A percentile compares a stretch with the other conserved stretches of the same genome.
phyloP scores from a whole-genome alignment of 345 rosid species.

The Eucalyptus marginata region DNA sequence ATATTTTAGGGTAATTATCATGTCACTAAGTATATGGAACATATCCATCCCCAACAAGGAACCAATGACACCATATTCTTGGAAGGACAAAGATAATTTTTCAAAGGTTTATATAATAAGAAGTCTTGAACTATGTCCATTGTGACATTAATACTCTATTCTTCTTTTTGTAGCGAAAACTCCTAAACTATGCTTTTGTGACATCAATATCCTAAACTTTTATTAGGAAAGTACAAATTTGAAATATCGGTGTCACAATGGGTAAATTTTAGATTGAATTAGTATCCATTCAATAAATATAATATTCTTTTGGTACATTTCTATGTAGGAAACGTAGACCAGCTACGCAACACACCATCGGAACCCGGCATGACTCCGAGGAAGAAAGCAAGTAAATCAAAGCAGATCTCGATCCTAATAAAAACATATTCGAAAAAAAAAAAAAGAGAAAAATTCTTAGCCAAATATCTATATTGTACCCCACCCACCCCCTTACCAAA shows the following conservation, averaged over 20 bases:
- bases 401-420: background rate
- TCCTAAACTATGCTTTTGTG: too few species aligned
- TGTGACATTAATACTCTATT: background rate
- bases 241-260: background rate
- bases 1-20: too few species aligned
- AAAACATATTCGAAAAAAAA: background rate
- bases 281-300: background rate
- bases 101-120: background rate
- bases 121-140: background rate
- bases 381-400: background rate
- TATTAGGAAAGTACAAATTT: too few species aligned
- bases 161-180: background rate
- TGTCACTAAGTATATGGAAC: background rate
- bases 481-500: background rate
- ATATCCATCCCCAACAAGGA: background rate
- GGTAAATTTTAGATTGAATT: background rate
- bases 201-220: background rate
- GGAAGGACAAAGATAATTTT: background rate
- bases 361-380: background rate
- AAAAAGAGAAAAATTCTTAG: too few species aligned
- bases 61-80: background rate
- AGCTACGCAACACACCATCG: background rate
- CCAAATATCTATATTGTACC: background rate
- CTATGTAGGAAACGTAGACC: background rate
- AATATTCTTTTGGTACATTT: background rate